Base-by-base conservation (phyloP, 2,329 filamentous ascomycete species). In the Sporothrix humicola region DNA sequence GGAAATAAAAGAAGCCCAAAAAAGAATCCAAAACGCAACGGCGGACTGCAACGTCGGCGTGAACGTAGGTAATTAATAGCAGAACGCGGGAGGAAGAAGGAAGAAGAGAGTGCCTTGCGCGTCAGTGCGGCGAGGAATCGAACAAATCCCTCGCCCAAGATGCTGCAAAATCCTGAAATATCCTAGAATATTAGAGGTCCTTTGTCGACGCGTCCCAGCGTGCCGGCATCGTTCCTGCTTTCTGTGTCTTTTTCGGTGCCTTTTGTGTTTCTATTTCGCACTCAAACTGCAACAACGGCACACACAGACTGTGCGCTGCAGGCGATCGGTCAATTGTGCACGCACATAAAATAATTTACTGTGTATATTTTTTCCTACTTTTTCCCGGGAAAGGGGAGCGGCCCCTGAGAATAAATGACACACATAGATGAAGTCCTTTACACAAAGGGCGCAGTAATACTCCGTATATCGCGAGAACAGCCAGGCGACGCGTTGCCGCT, bases 351-450 rank as follows among this genome's bases (percentile, higher is more conserved):
- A 37, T 7, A 44, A 42, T 46, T 26, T 48, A 66, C 46, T 20
- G 6, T 12, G 23, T 17, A 42, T n/a, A n/a, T n/a, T n/a, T n/a
- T n/a, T n/a, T n/a, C n/a, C n/a, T n/a, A 10, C 48, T 6, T 37
- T 37, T 37, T 44, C 61, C 61, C 20, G 61, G 42, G 13, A 48
- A 66, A 17, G 20, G 12, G 42, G 44, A 37, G 20, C 37, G 61
- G 61, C 42, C 61, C 61, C 61, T 66, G 61, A 66, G 17, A 48
- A 66, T 66, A 66, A 44, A 66, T 48, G 17, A 63, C 31, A 37
- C 31, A 6, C 31, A 37, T 37, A 37, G 5, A 37, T 37, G 31
- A 37, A 37, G 31, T 5, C 31, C 31, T 37, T 37, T 37, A 37
- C 31, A 5, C 31, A 37, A 37, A 37, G 31, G 31, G 31, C 31